Conservation (phyloP, 768 basidiomycete species). For the Zangia roseola region DNA sequence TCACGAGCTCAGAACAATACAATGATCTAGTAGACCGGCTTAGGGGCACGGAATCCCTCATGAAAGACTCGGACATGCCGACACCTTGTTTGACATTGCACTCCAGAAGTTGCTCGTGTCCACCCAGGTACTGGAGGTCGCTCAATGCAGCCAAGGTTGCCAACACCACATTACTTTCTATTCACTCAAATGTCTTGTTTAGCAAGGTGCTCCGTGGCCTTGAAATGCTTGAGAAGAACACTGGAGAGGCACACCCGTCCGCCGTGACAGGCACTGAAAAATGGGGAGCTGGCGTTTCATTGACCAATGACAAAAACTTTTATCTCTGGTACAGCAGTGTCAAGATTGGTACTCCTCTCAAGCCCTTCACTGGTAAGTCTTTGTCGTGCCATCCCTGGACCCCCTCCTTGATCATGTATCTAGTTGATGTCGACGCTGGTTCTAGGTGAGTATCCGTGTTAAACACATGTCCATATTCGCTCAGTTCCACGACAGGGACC, state of each 20-base stretch:
- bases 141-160: too few species aligned
- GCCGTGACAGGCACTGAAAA: neutral
- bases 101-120: neutral
- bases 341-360: conserved; percentile 8
- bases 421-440: conserved; percentile 30
- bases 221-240: neutral
- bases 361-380: neutral
- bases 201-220: neutral
- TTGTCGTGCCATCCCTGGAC: neutral
- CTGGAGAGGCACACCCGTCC: neutral
- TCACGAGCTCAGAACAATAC: too few species aligned
- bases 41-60: too few species aligned
- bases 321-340: conserved; percentile 14
- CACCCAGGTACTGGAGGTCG: neutral
- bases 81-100: neutral
- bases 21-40: too few species aligned
- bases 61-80: conserved; percentile 4
- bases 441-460: neutral
- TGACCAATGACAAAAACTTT: neutral
- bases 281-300: neutral
- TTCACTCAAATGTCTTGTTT: too few species aligned
- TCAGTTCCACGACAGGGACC: conserved; percentile 9
- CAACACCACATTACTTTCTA: too few species aligned
- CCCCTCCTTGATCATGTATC: neutral
- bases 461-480: neutral